Evolutionary conservation across 1,139 yeast genomes (phyloP).

Genomic region (Pichia sp.): DNA sequence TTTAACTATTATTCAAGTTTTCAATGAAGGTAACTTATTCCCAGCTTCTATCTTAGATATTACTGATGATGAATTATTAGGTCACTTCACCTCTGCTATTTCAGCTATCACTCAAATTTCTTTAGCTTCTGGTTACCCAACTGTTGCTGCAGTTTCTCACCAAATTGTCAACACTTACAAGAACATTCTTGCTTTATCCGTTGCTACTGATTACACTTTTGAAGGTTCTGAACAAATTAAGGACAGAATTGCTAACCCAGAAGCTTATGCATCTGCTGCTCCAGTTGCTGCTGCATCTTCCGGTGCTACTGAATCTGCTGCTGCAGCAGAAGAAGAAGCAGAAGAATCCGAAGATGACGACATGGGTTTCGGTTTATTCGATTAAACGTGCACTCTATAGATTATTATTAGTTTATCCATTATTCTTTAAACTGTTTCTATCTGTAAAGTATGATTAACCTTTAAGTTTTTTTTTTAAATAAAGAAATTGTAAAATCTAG

Average conservation of each 20-base stretch:
- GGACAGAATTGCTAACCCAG: slow-evolving; percentile 99
- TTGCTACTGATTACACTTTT: slow-evolving; percentile 98
- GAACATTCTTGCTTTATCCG: slow-evolving; percentile 95
- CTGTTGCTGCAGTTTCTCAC: slow-evolving; percentile 99
- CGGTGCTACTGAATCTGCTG: slow-evolving; percentile 48
- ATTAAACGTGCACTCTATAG: slow-evolving; percentile 44
- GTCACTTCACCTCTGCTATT: slow-evolving; percentile 90
- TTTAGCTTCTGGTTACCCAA: slow-evolving; percentile 98
- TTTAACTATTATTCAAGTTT: slow-evolving; percentile 92
- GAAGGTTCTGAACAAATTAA: slow-evolving; percentile 98
- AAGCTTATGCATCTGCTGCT: slow-evolving; percentile 98
- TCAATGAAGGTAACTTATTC: slow-evolving; percentile 98
- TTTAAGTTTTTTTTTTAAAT: neutral
- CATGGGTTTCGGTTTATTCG: slow-evolving; percentile 99
- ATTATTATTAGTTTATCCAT: neutral
- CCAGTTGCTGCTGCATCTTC: slow-evolving; percentile 74
- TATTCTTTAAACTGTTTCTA: neutral
- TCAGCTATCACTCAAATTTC: slow-evolving; percentile 93
- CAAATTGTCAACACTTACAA: slow-evolving; percentile 98
- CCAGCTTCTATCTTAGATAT: slow-evolving; percentile 95
- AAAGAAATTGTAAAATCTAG: neutral
- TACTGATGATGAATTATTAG: slow-evolving; percentile 93
- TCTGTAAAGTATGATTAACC: neutral
- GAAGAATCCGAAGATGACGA: slow-evolving; percentile 72
- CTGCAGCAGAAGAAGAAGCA: slow-evolving; percentile 72